phyloP scores from a whole-genome alignment of 768 basidiomycete species.

The Psilocybe sp. region DNA sequence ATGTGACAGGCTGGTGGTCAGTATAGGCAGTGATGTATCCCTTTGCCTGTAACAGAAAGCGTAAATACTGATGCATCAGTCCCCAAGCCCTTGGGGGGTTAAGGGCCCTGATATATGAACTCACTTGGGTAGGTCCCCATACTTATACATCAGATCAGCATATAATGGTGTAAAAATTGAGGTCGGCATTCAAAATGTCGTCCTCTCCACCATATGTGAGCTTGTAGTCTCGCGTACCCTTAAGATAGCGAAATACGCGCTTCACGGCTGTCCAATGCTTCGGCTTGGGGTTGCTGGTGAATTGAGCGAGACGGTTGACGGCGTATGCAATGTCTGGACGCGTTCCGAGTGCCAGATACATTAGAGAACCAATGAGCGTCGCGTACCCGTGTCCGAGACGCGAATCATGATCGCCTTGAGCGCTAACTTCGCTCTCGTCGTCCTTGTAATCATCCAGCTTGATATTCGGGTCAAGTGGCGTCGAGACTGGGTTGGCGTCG shows the following conservation, averaged over 20 bases:
- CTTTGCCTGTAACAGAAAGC: too few relatives aligned
- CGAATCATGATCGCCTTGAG: slow-evolving; percentile 1
- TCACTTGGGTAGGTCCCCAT: too few relatives aligned
- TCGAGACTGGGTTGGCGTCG: slow-evolving; percentile 21
- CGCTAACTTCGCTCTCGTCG: neutral
- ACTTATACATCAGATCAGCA: too few relatives aligned
- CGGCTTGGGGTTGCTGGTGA: slow-evolving; percentile 25
- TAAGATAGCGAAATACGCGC: slow-evolving; percentile 39
- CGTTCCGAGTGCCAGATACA: slow-evolving; percentile 29
- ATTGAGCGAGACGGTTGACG: slow-evolving; percentile 29
- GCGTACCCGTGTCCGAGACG: neutral
- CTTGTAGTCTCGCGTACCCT: slow-evolving; percentile 14
- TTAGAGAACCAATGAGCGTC: slow-evolving; percentile 20
- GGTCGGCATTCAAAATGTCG: neutral
- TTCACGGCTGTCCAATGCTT: slow-evolving; percentile 37
- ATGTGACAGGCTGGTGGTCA: too few relatives aligned
- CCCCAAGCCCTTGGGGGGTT: too few relatives aligned
- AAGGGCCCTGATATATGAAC: too few relatives aligned
- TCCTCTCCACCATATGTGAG: slow-evolving; percentile 14
- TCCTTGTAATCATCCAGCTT: slow-evolving; percentile 13
- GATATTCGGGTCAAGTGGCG: slow-evolving; percentile 21
- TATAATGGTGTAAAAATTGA: too few relatives aligned
- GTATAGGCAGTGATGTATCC: too few relatives aligned
- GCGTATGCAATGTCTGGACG: slow-evolving; percentile 39
- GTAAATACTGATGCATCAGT: too few relatives aligned